These are phyloP conservation scores for Terana coerulea DNA, from an alignment of 768 basidiomycete species.

Conservation along the genomic window DNA sequence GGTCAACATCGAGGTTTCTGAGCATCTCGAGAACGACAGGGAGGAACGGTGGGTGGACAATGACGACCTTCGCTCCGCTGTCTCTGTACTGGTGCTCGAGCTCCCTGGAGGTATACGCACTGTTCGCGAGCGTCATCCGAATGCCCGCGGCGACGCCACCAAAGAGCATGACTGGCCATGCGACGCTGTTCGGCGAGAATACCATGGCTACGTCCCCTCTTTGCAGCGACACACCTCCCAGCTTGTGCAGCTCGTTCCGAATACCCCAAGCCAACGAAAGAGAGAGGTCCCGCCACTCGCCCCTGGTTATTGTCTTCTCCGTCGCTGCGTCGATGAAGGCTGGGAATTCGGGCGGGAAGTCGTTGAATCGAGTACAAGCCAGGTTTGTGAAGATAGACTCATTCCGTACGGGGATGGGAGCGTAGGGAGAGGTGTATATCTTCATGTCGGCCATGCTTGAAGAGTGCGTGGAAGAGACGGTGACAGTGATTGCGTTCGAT, in stretches of 20 bases:
- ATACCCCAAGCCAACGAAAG: slow-evolving; percentile 60
- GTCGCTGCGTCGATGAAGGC: slow-evolving; percentile 69
- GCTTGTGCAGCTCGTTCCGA: slow-evolving; percentile 24
- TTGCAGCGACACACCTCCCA: slow-evolving; percentile 15
- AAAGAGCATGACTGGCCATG: slow-evolving; percentile 46
- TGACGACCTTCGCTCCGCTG: slow-evolving; percentile 58
- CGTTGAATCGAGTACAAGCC: slow-evolving; percentile 30
- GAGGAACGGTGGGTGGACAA: slow-evolving; percentile 62
- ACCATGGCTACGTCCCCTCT: slow-evolving; percentile 60
- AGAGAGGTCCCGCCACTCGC: slow-evolving; percentile 46
- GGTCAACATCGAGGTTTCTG: slow-evolving; percentile 40
- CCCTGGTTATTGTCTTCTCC: slow-evolving; percentile 52
- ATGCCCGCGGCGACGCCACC: slow-evolving; percentile 61
- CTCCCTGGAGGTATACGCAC: slow-evolving; percentile 63
- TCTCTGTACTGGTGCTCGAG: slow-evolving; percentile 70
- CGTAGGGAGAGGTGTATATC: slow-evolving; percentile 44
- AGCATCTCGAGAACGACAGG: slow-evolving; percentile 56
- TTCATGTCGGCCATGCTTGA: slow-evolving; percentile 18
- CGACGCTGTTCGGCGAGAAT: slow-evolving; percentile 65
- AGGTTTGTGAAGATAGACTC: slow-evolving; percentile 49
- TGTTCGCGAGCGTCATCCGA: slow-evolving; percentile 70
- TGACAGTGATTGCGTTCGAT: too few relatives aligned
- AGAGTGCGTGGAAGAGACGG: neutral
- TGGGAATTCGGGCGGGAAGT: slow-evolving; percentile 22
- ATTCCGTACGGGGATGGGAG: slow-evolving; percentile 34